Base-by-base conservation (phyloP, 1,139 yeast species). In the Candida sojae region DNA sequence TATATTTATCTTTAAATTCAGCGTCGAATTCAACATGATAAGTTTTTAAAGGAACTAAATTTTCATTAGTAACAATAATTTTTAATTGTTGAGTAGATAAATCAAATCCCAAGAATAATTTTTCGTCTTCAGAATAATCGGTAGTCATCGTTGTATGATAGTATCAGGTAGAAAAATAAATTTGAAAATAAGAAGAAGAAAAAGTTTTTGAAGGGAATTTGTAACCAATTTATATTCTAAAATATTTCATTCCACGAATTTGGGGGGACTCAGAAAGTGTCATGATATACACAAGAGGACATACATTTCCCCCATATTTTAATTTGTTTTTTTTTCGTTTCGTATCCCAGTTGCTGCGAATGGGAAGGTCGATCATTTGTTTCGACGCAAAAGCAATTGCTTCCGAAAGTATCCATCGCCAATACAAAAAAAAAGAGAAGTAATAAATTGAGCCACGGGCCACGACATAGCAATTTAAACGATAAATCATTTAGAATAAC, bases 21-120 rank as follows among this genome's bases (percentile, higher is more conserved):
- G 66, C 66, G 56, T 89, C 96, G 59, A 91, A 90, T 54, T 85
- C 91, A 28, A 91, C 87, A 43, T 81, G 64, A 54, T 77, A 87
- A 12, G 87, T 79, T 44, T 76, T 70, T 30, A 80, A 73, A 35
- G 83, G 82, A 42, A 74, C 67, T 50, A 89, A 70, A 11, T 72
- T 57, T 13, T 71, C 76, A 61, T 84, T 74, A 38, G 89, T 82
- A 28, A 86, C 84, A 39, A 90, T 79, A 43, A 88, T 80, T 65
- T 91, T 91, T 59, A 91, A 71, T 63, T 90, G 97, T 64, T 91
- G 97, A 13, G 97, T 91, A 1, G 96, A 89, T 39, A 91, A 75
- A 64, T 91, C 97, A 59, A 90, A 82, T 0, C 97, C 97, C 52
- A 88, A 68, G 57, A 69, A 84, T 45, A 78, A 67, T 26, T 64